Base-by-base conservation (phyloP, 2,329 filamentous ascomycete species). In the Venturia pyrina region DNA sequence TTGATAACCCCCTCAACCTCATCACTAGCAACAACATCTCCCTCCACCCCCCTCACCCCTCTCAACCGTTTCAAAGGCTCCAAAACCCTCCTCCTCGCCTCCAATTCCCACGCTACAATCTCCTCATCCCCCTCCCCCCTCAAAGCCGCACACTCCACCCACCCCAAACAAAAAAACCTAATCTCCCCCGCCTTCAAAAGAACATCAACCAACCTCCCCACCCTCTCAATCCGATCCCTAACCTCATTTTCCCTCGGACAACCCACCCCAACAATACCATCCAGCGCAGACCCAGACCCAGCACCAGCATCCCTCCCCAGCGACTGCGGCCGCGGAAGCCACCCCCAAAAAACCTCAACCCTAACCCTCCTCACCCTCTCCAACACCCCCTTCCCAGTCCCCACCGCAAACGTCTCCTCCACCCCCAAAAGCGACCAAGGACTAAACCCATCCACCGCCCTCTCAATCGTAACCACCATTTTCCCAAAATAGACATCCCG, bases 321-420 rank as follows among this genome's bases (percentile, higher is more conserved):
- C 28, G 28, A 28, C 28, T 28, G 28, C 28, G 28, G 28, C 28
- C 28, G 28, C 28, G 28, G 28, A 28, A 28, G 28, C 34, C 48
- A 53, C 17, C 40, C 24, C 63, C 63, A 65, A 46, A 65, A 65
- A 48, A 65, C 24, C n/a, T 34, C 40, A 15, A 65, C 21, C 21
- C 24, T 4, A 40, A 65, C 63, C 40, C 24, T 57, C 44, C 63
- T 48, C 19, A 65, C 7, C 44, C 48, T 17, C 7, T 13, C 13
- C 11, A 65, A 48, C 13, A 60, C 48, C 3, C 5, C 32, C 28
- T 10, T 37, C 7, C 62, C 62, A 21, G 11, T 3, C 5, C 32
- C 62, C 24, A 15, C 7, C 17, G 19, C 63, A 21, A 65, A 24
- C 2, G 15, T 19, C 43, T 32, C 50, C 24, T 65, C 63, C 15